Conservation (phyloP, 2,329 filamentous ascomycete species). For the Basipetospora chlamydospora region DNA sequence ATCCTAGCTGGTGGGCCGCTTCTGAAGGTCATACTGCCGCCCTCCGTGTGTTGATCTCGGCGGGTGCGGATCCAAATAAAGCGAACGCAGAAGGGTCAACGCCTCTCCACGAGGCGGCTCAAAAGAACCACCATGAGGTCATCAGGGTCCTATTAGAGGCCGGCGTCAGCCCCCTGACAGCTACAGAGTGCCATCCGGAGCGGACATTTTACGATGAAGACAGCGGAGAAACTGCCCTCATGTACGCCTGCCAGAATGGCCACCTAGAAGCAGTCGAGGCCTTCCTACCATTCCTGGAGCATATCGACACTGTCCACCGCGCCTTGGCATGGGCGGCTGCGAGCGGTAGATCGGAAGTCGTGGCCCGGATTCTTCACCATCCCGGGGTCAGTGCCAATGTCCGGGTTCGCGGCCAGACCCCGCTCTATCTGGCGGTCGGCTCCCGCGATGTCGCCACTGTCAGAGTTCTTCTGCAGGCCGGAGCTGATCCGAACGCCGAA, state of each 20-base stretch:
- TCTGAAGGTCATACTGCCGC: constrained; percentile 9
- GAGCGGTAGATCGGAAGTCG: constrained; percentile 9
- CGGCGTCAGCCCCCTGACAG: constrained; percentile 18
- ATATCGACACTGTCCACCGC: constrained; percentile 11
- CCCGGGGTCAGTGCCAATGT: constrained; percentile 18
- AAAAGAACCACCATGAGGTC: constrained; percentile 14
- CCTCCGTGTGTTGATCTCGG: constrained; percentile 10
- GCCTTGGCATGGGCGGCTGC: constrained; percentile 16
- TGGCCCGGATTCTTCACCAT: constrained; percentile 15
- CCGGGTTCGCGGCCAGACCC: constrained; percentile 9
- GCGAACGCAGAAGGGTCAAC: constrained; percentile 13
- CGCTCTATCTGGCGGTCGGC: constrained; percentile 11
- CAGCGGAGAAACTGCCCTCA: constrained; percentile 16
- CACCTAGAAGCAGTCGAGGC: constrained; percentile 13
- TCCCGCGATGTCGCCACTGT: constrained; percentile 9
- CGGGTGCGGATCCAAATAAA: constrained; percentile 14
- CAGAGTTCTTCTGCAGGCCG: constrained; percentile 14
- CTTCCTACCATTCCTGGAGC: constrained; percentile 15
- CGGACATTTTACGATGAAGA: no score
- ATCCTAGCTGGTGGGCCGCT: constrained; percentile 13
- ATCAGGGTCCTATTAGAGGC: constrained; percentile 18
- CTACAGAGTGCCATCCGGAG: no score
- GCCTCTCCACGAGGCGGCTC: constrained; percentile 21
- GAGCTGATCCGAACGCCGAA: constrained; percentile 15
- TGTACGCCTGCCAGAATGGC: constrained; percentile 16